Percentiles rank a stretch among this genome's conserved stretches.
Conservation (phyloP, 2,329 filamentous ascomycete genomes). For the Hypocreales sp. region DNA sequence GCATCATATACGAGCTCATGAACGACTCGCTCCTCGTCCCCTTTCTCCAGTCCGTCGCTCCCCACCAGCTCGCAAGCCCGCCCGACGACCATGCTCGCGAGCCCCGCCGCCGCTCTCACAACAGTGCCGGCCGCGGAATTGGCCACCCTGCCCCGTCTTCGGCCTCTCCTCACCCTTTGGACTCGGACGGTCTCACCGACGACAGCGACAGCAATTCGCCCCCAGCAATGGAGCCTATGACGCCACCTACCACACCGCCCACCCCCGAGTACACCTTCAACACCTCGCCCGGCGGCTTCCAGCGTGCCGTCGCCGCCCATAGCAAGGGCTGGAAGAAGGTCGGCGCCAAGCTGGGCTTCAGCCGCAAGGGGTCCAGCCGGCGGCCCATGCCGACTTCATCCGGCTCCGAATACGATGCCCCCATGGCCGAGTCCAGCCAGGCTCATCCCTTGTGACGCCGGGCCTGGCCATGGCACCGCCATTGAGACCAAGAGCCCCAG, state of each 20-base stretch:
- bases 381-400: slow-evolving; percentile 28
- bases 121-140: neutral
- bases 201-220: slow-evolving; percentile 49
- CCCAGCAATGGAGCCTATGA: slow-evolving; percentile 46
- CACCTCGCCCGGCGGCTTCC: slow-evolving; percentile 35
- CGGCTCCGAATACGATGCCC: slow-evolving; percentile 18
- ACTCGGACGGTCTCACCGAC: slow-evolving; percentile 41
- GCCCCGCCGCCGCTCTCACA: slow-evolving; percentile 11
- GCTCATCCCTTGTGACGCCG: slow-evolving; percentile 37
- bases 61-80: slow-evolving; percentile 18
- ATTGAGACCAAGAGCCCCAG: no score
- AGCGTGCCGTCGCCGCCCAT: slow-evolving; percentile 37
- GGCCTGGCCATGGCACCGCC: no score
- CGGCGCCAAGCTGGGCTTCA: slow-evolving; percentile 43
- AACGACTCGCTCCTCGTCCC: slow-evolving; percentile 90
- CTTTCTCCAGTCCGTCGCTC: slow-evolving; percentile 58
- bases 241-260: slow-evolving; percentile 59
- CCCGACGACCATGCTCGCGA: slow-evolving; percentile 24
- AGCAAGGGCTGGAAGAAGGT: slow-evolving; percentile 50
- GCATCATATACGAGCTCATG: slow-evolving; percentile 90
- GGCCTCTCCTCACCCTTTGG: no score
- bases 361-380: slow-evolving; percentile 32
- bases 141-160: slow-evolving; percentile 12
- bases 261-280: slow-evolving; percentile 39
- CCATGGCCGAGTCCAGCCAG: slow-evolving; percentile 18